Conservation (phyloP, 495 filamentous ascomycete species). For the Trichoderma erinaceum region DNA sequence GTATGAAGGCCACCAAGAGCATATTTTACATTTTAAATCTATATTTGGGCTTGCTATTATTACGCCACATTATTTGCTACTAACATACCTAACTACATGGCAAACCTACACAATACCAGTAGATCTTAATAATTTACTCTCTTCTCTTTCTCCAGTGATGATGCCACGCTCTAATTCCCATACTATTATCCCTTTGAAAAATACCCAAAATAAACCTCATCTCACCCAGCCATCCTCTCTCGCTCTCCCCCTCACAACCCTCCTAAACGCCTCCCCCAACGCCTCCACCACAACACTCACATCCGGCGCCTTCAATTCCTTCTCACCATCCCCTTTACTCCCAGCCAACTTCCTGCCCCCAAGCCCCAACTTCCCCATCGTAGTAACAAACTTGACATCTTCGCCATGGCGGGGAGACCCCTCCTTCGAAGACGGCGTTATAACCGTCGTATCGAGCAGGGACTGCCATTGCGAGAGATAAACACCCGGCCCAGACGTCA, state of each 20-base stretch:
- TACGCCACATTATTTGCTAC: background rate
- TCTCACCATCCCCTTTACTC: conserved; percentile 18
- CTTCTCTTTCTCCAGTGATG: background rate
- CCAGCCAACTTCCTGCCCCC: conserved; percentile 27
- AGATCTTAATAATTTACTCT: background rate
- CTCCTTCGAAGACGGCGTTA: conserved; percentile 45
- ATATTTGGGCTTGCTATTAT: background rate
- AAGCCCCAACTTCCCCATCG: conserved; percentile 42
- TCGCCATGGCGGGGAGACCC: conserved; percentile 46
- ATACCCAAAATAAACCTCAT: background rate
- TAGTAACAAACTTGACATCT: conserved; percentile 43
- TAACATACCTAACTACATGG: background rate
- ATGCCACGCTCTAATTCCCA: background rate
- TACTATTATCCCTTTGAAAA: background rate
- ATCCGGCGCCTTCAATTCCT: conserved; percentile 30
- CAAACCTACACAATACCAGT: background rate
- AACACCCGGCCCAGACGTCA: conserved; percentile 50
- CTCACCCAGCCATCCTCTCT: background rate
- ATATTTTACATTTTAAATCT: background rate
- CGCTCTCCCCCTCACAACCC: background rate
- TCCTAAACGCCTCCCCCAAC: conserved; percentile 30
- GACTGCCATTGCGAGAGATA: conserved; percentile 59
- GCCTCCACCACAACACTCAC: conserved; percentile 33
- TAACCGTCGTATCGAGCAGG: conserved; percentile 51
- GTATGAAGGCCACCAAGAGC: background rate